Evolutionary conservation across 129 eudicot genomes (phyloP).

Genomic region (Glebionis coronaria): DNA sequence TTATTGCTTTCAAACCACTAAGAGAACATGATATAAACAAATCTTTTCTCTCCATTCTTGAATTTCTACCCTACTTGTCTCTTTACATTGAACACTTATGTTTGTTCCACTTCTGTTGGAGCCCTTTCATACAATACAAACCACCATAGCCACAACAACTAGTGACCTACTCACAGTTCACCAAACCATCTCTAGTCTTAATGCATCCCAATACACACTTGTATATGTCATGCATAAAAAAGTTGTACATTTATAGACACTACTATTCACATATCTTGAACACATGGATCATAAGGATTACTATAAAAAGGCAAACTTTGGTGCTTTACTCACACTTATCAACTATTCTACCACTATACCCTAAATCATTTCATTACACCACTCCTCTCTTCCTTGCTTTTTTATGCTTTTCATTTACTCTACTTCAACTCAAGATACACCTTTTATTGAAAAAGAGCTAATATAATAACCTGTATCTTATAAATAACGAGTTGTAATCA

Average conservation of each 20-base stretch:
- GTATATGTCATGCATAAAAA: slow-evolving; percentile 8
- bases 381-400: slow-evolving; percentile 18
- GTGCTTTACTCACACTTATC: slow-evolving; percentile 27
- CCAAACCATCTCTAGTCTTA: slow-evolving; percentile 11
- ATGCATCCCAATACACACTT: slow-evolving; percentile 6
- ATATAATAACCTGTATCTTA: slow-evolving; percentile 1
- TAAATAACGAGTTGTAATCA: slow-evolving; percentile 3
- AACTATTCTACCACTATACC: slow-evolving; percentile 29
- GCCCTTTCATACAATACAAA: slow-evolving; percentile 14
- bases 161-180: slow-evolving; percentile 15
- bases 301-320: slow-evolving; percentile 16
- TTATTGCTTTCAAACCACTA: slow-evolving; percentile 27
- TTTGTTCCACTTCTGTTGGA: slow-evolving; percentile 26
- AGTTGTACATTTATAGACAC: slow-evolving; percentile 9
- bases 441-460: slow-evolving; percentile 20
- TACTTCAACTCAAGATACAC: slow-evolving; percentile 16
- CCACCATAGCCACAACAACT: slow-evolving; percentile 19
- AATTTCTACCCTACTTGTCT: slow-evolving; percentile 28
- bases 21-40: slow-evolving; percentile 19
- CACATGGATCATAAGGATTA: not conserved
- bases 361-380: slow-evolving; percentile 32
- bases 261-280: slow-evolving; percentile 10
- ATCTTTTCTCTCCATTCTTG: slow-evolving; percentile 11
- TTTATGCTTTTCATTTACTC: slow-evolving; percentile 30
- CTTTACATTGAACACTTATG: slow-evolving; percentile 13